Percentiles rank a stretch among this genome's conserved stretches.
Conservation (phyloP, 129 eudicot genomes). For the Ambrosia trifida region DNA sequence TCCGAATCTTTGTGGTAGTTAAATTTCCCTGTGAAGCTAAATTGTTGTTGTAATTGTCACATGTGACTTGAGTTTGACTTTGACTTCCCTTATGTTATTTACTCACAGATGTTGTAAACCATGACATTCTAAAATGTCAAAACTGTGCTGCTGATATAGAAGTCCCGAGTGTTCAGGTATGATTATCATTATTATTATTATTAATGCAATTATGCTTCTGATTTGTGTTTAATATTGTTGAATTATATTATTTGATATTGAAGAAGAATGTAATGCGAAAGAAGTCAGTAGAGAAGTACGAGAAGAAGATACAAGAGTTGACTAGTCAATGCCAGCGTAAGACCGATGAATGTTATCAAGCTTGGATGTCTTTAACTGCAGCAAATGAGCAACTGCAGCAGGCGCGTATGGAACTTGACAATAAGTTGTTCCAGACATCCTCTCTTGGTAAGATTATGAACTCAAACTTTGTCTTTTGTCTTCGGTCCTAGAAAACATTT, state of each 20-base stretch:
- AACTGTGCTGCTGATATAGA: slow-evolving; percentile 73
- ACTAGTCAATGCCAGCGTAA: slow-evolving; percentile 61
- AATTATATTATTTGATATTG: slow-evolving; percentile 13
- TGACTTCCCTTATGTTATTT: not conserved
- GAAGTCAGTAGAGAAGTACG: slow-evolving; percentile 72
- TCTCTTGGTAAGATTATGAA: slow-evolving; percentile 65
- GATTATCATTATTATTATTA: not conserved
- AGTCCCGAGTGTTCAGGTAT: slow-evolving; percentile 78
- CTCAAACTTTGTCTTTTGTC: not conserved
- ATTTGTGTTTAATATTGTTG: not conserved
- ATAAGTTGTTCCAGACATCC: slow-evolving; percentile 53
- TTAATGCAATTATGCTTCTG: not conserved
- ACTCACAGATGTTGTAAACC: slow-evolving; percentile 44
- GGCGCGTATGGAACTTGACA: slow-evolving; percentile 85
- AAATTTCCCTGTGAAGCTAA: not conserved
- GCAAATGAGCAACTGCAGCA: slow-evolving; percentile 83
- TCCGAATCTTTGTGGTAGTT: slow-evolving; percentile 49
- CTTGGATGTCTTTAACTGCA: slow-evolving; percentile 94
- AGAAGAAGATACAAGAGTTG: slow-evolving; percentile 82
- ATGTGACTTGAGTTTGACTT: not conserved
- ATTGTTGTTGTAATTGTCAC: not conserved
- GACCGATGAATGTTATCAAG: slow-evolving; percentile 86
- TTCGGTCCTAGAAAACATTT: not conserved
- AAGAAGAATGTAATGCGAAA: slow-evolving; percentile 62
- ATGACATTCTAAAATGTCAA: slow-evolving; percentile 56